A percentile compares a stretch with the other conserved stretches of the same genome.
phyloP scores from a whole-genome alignment of 2,329 filamentous ascomycete genomes.

The Colletotrichum eremochloae region DNA sequence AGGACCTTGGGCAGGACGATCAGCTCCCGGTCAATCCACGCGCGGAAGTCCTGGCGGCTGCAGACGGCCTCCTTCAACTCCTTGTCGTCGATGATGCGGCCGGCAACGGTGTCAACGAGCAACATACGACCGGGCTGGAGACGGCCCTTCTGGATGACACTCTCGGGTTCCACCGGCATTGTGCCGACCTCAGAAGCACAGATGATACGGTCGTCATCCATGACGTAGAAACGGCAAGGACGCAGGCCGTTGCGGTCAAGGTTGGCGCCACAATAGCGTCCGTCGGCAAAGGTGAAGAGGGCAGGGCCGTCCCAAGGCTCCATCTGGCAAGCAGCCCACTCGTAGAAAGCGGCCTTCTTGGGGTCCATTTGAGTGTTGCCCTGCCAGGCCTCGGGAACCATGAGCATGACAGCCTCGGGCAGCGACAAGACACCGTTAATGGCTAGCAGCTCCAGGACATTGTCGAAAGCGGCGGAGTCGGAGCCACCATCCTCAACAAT shows the following conservation, averaged over 20 bases:
- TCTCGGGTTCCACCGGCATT: conserved; percentile 90
- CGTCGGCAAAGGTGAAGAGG: conserved; percentile 96
- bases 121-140: conserved; percentile 96
- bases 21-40: conserved; percentile 89
- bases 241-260: conserved; percentile 95
- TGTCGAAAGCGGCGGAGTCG: conserved; percentile 97
- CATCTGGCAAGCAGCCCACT: conserved; percentile 99
- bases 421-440: conserved; percentile 97
- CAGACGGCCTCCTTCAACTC: conserved; percentile 92
- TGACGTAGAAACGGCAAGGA: conserved; percentile 96
- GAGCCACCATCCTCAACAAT: conserved; percentile 97
- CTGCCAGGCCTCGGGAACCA: conserved; percentile 99
- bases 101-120: conserved; percentile 88
- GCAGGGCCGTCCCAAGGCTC: conserved; percentile 98
- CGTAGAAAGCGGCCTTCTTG: conserved; percentile 96
- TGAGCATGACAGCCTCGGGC: conserved; percentile 97
- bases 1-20: conserved; percentile 84
- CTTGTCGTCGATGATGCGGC: conserved; percentile 92
- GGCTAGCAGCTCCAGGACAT: conserved; percentile 91
- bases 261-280: conserved; percentile 96
- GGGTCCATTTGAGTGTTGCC: conserved; percentile 93
- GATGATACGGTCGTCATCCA: conserved; percentile 96
- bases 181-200: conserved; percentile 97
- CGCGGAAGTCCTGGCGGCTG: conserved; percentile 87
- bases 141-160: conserved; percentile 91